Evolutionary conservation across 441 rosid species (phyloP).

Genomic region (Syzygium malaccense): DNA sequence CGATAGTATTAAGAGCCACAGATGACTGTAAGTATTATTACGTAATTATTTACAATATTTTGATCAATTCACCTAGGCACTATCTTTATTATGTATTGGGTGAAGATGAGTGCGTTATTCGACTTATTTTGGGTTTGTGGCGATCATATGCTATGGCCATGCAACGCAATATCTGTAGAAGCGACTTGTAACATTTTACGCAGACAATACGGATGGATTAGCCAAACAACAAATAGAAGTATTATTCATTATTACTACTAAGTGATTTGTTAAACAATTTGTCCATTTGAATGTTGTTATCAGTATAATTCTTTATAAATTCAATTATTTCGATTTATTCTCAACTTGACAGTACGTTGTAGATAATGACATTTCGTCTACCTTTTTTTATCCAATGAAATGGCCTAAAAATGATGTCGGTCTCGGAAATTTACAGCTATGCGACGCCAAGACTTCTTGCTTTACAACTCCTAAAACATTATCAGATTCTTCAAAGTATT

Average conservation of each 20-base stretch:
- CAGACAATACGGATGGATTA: accelerated
- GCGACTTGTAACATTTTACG: accelerated
- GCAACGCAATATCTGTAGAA: background rate
- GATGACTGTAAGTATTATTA: too few relatives aligned
- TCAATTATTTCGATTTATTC: background rate
- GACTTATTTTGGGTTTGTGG: too few relatives aligned
- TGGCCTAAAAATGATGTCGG: accelerated
- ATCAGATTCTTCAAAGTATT: too few relatives aligned
- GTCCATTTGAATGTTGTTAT: too few relatives aligned
- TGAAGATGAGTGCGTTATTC: accelerated
- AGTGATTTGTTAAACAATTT: too few relatives aligned
- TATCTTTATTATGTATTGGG: too few relatives aligned
- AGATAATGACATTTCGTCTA: background rate
- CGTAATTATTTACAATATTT: too few relatives aligned
- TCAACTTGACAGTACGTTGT: accelerated
- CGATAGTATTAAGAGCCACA: too few relatives aligned
- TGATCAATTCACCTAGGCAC: too few relatives aligned
- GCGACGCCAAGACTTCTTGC: background rate
- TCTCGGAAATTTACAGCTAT: background rate
- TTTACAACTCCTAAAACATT: background rate
- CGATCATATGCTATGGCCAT: background rate
- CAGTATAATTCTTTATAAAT: background rate
- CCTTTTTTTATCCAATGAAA: accelerated
- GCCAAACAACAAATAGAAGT: background rate
- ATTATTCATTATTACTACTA: too few relatives aligned